A percentile compares a stretch with the other conserved stretches of the same genome.
Conservation (phyloP, 2,329 filamentous ascomycete genomes). For the Diaporthe caulivora region DNA sequence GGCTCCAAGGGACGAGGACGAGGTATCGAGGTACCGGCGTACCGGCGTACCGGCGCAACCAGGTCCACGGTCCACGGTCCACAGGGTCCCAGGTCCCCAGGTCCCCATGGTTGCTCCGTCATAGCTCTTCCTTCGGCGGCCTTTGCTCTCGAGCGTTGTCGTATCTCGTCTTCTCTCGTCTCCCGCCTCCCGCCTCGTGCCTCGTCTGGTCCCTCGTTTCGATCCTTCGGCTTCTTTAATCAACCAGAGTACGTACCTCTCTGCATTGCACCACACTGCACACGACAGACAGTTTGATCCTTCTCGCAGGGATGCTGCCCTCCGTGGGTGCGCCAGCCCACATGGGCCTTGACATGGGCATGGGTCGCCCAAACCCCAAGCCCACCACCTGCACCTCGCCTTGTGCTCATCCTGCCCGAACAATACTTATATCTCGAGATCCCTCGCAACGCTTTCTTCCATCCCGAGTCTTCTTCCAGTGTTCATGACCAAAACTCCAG, state of each 20-base stretch:
- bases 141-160: slow-evolving; percentile 24
- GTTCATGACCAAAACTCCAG: slow-evolving; percentile 4
- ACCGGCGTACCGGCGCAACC: too few relatives aligned
- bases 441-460: slow-evolving; percentile 27
- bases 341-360: slow-evolving; percentile 24
- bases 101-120: slow-evolving; percentile 11
- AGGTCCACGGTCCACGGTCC: too few relatives aligned
- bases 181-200: slow-evolving; percentile 1
- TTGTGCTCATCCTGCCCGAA: slow-evolving; percentile 19
- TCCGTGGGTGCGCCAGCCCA: slow-evolving; percentile 19
- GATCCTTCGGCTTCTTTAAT: slow-evolving; percentile 19
- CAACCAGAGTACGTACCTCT: background rate
- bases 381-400: slow-evolving; percentile 2
- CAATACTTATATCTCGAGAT: slow-evolving; percentile 33
- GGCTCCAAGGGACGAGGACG: slow-evolving; percentile 6
- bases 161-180: slow-evolving; percentile 14
- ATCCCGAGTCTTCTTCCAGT: slow-evolving; percentile 13
- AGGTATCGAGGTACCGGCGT: slow-evolving; percentile 11
- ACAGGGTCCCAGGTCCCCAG: too few relatives aligned
- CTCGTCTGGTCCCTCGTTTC: slow-evolving; percentile 17
- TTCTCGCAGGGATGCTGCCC: slow-evolving; percentile 26
- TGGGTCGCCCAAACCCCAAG: slow-evolving; percentile 10
- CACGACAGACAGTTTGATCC: slow-evolving; percentile 28
- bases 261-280: background rate
- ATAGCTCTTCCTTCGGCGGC: slow-evolving; percentile 26